Conservation (phyloP, 176 grass and related monocot genomes). For the Rhynchospora pubera region DNA sequence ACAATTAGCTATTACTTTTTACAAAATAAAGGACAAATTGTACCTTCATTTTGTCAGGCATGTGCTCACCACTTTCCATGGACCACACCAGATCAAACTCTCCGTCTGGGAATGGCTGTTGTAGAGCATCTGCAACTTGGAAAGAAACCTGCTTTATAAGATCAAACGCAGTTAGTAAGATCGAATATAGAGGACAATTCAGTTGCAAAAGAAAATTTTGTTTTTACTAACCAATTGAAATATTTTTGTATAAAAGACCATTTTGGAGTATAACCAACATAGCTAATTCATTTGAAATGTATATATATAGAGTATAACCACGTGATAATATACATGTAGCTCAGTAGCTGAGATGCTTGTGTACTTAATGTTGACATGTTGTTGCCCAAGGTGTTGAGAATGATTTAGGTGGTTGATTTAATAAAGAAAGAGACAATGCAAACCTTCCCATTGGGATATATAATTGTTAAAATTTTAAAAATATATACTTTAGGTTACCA, state of each 20-base stretch:
- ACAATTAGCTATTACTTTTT: not conserved
- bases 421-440: not conserved
- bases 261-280: not conserved
- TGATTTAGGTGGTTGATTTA: not conserved
- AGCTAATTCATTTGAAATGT: not conserved
- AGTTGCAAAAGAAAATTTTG: not conserved
- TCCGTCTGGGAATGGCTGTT: constrained; percentile 84
- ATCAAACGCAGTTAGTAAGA: not conserved
- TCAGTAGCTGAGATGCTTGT: not conserved
- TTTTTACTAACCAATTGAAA: not conserved
- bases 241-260: not conserved
- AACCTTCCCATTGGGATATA: not conserved
- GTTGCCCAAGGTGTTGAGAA: not conserved
- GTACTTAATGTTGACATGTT: not conserved
- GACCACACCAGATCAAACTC: constrained; percentile 94
- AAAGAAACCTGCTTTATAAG: constrained; percentile 48
- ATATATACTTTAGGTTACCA: not conserved
- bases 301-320: not conserved
- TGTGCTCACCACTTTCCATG: constrained; percentile 98
- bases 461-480: not conserved
- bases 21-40: not conserved
- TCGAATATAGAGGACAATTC: not conserved
- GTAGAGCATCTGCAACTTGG: constrained; percentile 87
- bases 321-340: not conserved
- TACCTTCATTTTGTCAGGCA: constrained; percentile 89